Conservation (phyloP, 1,284 basidiomycete genomes). For the Tetrapyrgos nigripes region DNA sequence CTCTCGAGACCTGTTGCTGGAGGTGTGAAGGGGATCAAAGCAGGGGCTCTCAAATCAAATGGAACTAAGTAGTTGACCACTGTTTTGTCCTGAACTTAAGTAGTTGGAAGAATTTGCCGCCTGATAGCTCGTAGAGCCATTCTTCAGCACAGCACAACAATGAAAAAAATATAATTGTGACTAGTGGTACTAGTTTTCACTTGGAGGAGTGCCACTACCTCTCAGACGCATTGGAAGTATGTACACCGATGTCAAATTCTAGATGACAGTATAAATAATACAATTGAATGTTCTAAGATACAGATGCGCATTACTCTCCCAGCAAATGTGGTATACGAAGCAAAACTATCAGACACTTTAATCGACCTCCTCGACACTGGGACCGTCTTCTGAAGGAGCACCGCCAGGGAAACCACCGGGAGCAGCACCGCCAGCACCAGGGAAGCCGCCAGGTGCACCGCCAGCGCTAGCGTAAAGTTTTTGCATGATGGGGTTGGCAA, state of each 20-base stretch:
- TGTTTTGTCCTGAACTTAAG: not conserved
- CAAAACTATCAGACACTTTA: conserved; percentile 42
- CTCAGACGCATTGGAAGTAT: too few relatives aligned
- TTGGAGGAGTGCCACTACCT: too few relatives aligned
- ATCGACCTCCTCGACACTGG: conserved; percentile 90
- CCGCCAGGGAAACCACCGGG: conserved; percentile 59
- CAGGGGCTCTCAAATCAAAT: conserved; percentile 37
- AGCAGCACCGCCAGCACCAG: conserved; percentile 54
- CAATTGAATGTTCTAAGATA: not conserved
- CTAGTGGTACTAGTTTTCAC: too few relatives aligned
- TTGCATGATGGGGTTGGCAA: conserved; percentile 96
- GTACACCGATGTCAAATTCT: too few relatives aligned
- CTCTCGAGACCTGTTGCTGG: conserved; percentile 62
- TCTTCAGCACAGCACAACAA: too few relatives aligned
- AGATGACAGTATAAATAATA: not conserved
- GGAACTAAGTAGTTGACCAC: not conserved
- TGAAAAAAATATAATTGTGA: too few relatives aligned
- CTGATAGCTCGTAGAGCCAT: too few relatives aligned
- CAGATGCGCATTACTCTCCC: not conserved
- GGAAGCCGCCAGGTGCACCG: conserved; percentile 60
- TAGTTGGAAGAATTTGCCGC: too few relatives aligned
- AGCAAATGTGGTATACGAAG: not conserved
- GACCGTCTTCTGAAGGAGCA: conserved; percentile 72
- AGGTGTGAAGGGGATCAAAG: conserved; percentile 48
- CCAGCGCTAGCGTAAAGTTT: conserved; percentile 86